These are phyloP conservation scores for Perilla frutescens DNA, from an alignment of 257 asterid genomes.

Conservation along the genomic window DNA sequence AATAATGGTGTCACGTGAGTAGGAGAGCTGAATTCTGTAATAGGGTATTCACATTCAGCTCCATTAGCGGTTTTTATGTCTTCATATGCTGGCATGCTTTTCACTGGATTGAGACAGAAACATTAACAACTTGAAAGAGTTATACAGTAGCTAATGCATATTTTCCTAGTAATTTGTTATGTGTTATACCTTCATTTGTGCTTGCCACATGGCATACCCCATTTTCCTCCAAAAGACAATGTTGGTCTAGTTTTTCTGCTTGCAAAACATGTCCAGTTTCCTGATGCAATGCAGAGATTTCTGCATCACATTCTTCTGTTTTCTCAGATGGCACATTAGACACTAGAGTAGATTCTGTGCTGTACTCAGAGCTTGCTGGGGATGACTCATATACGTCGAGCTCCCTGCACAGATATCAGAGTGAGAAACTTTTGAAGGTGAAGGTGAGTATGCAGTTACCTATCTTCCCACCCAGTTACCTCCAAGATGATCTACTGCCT, in stretches of 20 bases:
- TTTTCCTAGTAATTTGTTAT: background rate
- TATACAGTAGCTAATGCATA: background rate
- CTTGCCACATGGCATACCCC: conserved; percentile 41
- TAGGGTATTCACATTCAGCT: conserved; percentile 41
- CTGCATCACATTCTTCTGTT: conserved; percentile 55
- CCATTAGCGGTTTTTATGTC: conserved; percentile 38
- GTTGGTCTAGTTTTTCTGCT: conserved; percentile 46
- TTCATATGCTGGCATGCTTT: conserved; percentile 42
- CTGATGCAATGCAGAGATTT: conserved; percentile 42
- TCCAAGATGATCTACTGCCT: conserved; percentile 59
- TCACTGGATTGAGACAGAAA: conserved; percentile 34
- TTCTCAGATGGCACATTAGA: conserved; percentile 38
- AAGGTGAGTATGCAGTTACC: conserved; percentile 6
- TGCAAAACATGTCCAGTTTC: conserved; percentile 44
- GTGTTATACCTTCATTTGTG: conserved; percentile 53
- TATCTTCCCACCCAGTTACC: conserved; percentile 48
- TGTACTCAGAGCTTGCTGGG: conserved; percentile 75
- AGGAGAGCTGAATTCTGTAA: conserved; percentile 67
- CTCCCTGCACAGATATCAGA: conserved; percentile 51
- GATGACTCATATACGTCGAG: conserved; percentile 58
- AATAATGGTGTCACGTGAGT: conserved; percentile 76
- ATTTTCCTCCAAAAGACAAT: conserved; percentile 48
- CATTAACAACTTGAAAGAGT: conserved; percentile 14
- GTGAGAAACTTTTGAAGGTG: conserved; percentile 33
- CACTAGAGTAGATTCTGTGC: conserved; percentile 66